Base-by-base conservation (phyloP, 768 basidiomycete species). In the Leccinum arenicola region DNA sequence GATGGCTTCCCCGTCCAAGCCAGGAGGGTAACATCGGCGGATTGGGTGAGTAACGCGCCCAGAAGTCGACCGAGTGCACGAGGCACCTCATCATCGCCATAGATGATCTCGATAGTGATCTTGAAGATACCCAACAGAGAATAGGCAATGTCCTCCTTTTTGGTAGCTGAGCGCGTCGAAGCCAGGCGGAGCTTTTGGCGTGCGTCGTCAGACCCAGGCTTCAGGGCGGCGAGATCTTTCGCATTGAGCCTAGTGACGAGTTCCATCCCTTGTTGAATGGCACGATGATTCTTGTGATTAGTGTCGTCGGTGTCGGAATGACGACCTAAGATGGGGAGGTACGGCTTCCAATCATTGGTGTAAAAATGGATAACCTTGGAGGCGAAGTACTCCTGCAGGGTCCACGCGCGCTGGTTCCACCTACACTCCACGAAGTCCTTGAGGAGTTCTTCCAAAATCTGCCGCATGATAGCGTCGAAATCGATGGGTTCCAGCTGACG, bases 371-470 rank as follows among this genome's bases (percentile, higher is more conserved):
- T 61, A 25, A 58, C 45, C 45, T 61, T 61, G 7, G 70, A 62
- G 5, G 70, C 70, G 9, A 71, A 56, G 54, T 63, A 64, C 36
- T 68, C 67, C 56, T 69, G 66, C 6, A 66, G 56, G 3, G 66
- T 68, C 66, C 58, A 71, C 6, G 60, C 71, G 14, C 70, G 64
- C 2, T 55, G 66, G 36, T 68, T 71, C 70, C 70, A 72, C 4
- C 35, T 35, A 35, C 35, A 35, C 35, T 35, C 35, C 35, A 35
- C 35, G 3, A 35, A 35, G 35, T 14, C 35, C 35, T 35, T 14
- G 12, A 35, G 35, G 12, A 35, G 14, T 9, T 35, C 35, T 35
- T 35, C 35, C 35, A 35, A 35, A 35, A 35, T 35, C 35, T 35
- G 35, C 2, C 27, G 27, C 29, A 35, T 35, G 12, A 35, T 35